A percentile compares a stretch with the other conserved stretches of the same genome.
Conservation (phyloP, 192 early-diverging fungal genomes). For the Rhizophagus sp. region DNA sequence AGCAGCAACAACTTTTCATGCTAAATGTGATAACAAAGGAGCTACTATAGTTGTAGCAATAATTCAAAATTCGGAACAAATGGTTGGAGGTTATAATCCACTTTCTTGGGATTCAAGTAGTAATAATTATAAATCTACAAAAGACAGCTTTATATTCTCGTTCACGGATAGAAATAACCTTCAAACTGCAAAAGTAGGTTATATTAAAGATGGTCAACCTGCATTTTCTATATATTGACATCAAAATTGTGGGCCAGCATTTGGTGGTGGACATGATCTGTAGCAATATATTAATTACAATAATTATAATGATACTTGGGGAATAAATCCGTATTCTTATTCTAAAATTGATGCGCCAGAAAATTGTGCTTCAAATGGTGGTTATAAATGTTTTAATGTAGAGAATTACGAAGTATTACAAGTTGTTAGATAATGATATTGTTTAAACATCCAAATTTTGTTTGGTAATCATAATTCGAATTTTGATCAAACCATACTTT, state of each 20-base stretch:
- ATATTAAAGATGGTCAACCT: neutral
- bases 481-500: too few species aligned
- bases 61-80: neutral
- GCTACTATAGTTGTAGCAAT: neutral
- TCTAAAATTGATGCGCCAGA: too few species aligned
- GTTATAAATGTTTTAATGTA: too few species aligned
- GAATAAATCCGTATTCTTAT: too few species aligned
- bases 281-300: neutral
- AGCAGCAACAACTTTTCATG: neutral
- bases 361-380: too few species aligned
- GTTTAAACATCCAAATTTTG: too few species aligned
- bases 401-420: too few species aligned
- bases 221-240: neutral
- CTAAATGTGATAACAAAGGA: neutral
- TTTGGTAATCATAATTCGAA: too few species aligned
- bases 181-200: neutral
- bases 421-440: too few species aligned
- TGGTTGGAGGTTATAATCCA: constrained; percentile 9
- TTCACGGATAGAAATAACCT: neutral
- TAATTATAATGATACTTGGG: neutral
- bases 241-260: neutral
- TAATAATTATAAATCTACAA: neutral
- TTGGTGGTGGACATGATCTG: neutral
- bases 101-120: neutral
- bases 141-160: neutral